Evolutionary conservation across 306 rosid genomes (phyloP), one percentile per base, ranked within the genome.

Genomic region (Canavalia gladiata): DNA sequence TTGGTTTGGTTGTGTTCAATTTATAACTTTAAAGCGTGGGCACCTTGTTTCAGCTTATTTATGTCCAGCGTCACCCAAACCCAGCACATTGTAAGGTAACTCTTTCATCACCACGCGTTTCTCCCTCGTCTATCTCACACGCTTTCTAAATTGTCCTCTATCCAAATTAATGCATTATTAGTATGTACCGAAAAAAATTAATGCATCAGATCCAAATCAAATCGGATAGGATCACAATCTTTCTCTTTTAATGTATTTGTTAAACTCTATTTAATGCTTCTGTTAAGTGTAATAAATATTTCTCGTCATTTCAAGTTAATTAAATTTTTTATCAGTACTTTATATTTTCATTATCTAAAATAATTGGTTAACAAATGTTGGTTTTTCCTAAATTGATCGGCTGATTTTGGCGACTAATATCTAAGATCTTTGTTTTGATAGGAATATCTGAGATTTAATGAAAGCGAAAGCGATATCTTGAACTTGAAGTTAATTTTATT

Each of bases 81-180:
- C 33, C 72, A 51, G 6, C 69, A 79, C 77, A 33, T 34, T 79
- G 13, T 43, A 31, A 69, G 42, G 29, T n/a, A 31, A 41, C 76
- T 46, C 9, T 3, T 18, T 58, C 68, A n/a, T 5, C 71, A 2
- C 77, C 78, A 80, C 78, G 83, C 83, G 78, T 34, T n/a, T 60
- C 49, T 60, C 28, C 2, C 5, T 5, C 7, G 7, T 50, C 41
- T 12, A 0, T 28, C 1, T 28, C 52, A 6, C 83, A 49, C 83
- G 83, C 83, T 3, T 58, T 37, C 41, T 37, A 37, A 37, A 37
- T 37, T 37, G 4, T 37, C 41, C 41, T 2, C 41, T 18, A 37
- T 37, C 41, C 41, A 37, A 18, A 37, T 37, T 37, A 37, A 37
- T 35, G 4, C 41, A 18, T 18, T 18, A 18, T 18, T 18, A 18